These are phyloP conservation scores for Erodium moschatum DNA, from an alignment of 441 rosid genomes.

Conservation along the genomic window DNA sequence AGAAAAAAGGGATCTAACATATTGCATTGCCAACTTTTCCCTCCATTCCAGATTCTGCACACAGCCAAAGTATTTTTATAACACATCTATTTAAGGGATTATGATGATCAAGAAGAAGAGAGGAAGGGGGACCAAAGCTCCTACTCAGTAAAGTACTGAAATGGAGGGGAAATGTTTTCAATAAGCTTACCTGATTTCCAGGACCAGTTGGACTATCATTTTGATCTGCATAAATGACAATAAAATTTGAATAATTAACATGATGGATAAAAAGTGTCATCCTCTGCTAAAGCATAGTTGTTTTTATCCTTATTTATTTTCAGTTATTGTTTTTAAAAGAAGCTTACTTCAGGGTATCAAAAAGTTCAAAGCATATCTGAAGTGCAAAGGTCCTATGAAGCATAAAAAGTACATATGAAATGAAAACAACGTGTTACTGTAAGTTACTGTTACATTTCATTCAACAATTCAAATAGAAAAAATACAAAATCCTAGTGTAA, in stretches of 20 bases:
- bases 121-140: not conserved
- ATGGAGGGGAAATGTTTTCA: not conserved
- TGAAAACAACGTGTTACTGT: not conserved
- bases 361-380: not conserved
- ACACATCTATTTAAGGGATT: not conserved
- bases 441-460: not conserved
- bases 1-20: slow-evolving; percentile 53
- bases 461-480: not conserved
- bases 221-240: slow-evolving; percentile 44
- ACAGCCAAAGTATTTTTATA: slow-evolving; percentile 21
- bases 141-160: not conserved
- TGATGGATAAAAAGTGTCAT: too few species aligned
- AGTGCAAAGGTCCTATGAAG: not conserved
- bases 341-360: not conserved
- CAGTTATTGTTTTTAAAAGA: not conserved
- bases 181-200: slow-evolving; percentile 39
- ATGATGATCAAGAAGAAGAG: not conserved
- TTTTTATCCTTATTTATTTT: not conserved
- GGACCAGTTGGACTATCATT: slow-evolving; percentile 27
- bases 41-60: slow-evolving; percentile 80
- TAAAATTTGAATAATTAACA: not conserved
- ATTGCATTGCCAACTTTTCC: slow-evolving; percentile 62
- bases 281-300: not conserved
- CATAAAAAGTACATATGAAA: not conserved
- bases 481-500: not conserved